Percentiles rank a stretch among this genome's conserved stretches.
phyloP scores from a whole-genome alignment of 2,329 filamentous ascomycete genomes.

The Ophiosphaerella korrae region DNA sequence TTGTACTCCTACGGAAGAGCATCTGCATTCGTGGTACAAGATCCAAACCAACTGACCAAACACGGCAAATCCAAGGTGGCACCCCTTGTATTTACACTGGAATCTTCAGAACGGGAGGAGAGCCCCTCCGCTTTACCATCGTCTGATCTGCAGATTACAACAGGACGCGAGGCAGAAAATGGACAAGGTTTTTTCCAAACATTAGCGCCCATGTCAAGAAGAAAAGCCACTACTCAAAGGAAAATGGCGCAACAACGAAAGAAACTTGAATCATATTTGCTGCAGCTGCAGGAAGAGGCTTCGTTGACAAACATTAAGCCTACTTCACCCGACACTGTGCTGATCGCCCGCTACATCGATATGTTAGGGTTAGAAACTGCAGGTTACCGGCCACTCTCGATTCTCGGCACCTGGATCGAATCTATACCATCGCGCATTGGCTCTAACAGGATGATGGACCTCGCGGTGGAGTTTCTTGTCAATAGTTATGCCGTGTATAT shows the following conservation, averaged over 20 bases:
- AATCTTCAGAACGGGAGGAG: not conserved
- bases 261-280: slow-evolving; percentile 21
- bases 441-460: slow-evolving; percentile 29
- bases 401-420: slow-evolving; percentile 34
- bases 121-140: slow-evolving; percentile 7
- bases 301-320: slow-evolving; percentile 10
- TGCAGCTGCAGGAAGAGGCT: slow-evolving; percentile 13
- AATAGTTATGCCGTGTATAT: slow-evolving; percentile 28
- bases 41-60: slow-evolving; percentile 36
- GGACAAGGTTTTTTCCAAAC: slow-evolving; percentile 37
- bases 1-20: slow-evolving; percentile 33
- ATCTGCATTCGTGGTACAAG: slow-evolving; percentile 33
- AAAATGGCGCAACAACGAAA: slow-evolving; percentile 21
- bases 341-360: slow-evolving; percentile 28
- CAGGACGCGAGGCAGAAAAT: slow-evolving; percentile 21
- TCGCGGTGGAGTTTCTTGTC: slow-evolving; percentile 34
- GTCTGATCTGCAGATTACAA: slow-evolving; percentile 21
- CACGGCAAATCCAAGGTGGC: slow-evolving; percentile 29
- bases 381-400: slow-evolving; percentile 25
- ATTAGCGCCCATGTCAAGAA: slow-evolving; percentile 18
- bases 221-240: slow-evolving; percentile 13
- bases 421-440: slow-evolving; percentile 37
- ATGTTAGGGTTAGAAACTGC: slow-evolving; percentile 24
- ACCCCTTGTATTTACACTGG: slow-evolving; percentile 18
- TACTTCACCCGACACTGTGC: slow-evolving; percentile 20